Base-by-base conservation (phyloP, 345 rosid species). In the Citrus maxima region DNA sequence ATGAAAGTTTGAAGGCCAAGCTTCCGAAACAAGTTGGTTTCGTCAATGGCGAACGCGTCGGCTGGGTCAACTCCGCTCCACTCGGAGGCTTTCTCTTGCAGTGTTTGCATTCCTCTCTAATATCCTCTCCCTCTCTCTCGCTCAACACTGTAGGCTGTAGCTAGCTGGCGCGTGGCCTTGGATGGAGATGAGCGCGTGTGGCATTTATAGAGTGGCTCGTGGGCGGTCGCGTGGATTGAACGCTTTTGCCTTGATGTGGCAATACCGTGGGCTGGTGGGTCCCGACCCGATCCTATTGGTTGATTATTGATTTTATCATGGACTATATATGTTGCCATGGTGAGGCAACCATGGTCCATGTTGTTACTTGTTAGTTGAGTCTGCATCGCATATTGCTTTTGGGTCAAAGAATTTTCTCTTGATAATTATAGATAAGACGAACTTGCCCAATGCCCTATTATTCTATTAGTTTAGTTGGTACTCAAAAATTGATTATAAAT, bases 11-110 rank as follows among this genome's bases (percentile, higher is more conserved):
- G 93, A 69, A 95, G 98, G 72, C 98, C 98, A 21, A 95, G 87
- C 73, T 90, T 95, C 55, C 88, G 83, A 78, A 88, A 95, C 70
- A 95, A 81, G 83, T 93, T 92, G 82, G 93, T 86, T 22, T 83
- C 72, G 85, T 93, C 94, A 12, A 95, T 91, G 69, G 94, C 97
- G 81, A 93, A 93, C 0, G 98, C 97, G 65, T 95, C 97, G 25
- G 87, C 89, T 14, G 76, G 21, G 72, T 82, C 80, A 22, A 95
- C 97, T 84, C 98, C 97, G 83, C 98, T 95, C 95, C 93, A 92
- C 70, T 86, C 76, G 27, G 97, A 83, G 24, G 98, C 98, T 82
- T 91, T 95, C 80, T 92, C 91, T 46, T 93, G 98, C 72, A 95
- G 87, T 28, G 92, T 87, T 71, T 90, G 97, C 98, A 93, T 94